These are phyloP conservation scores for Blepharisma stoltei DNA, from an alignment of 73 alveolate genomes.

Conservation along the genomic window DNA sequence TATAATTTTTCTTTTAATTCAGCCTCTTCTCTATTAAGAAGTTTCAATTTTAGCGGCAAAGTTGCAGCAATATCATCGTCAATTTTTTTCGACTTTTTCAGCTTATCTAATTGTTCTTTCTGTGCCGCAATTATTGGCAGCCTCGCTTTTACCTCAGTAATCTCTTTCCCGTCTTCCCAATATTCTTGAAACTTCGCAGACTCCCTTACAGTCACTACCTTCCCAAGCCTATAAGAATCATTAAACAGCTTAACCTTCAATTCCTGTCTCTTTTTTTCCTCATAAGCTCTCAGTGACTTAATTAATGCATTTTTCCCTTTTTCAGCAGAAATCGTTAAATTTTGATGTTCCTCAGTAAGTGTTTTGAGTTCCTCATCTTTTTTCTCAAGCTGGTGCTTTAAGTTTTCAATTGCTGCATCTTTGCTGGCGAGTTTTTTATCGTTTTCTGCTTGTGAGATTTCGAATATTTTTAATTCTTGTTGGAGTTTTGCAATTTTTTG, in stretches of 20 bases:
- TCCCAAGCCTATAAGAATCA: constrained; percentile 19
- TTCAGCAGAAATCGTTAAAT: not conserved
- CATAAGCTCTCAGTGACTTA: not conserved
- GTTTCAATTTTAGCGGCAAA: not conserved
- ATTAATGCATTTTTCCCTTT: constrained; percentile 23
- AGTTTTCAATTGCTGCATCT: no score
- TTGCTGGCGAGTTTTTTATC: no score
- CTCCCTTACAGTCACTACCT: not conserved
- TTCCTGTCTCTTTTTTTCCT: constrained; percentile 28
- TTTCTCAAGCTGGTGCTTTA: no score
- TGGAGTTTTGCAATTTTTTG: no score
- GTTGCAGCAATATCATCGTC: constrained; percentile 19
- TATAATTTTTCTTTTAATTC: constrained; percentile 24
- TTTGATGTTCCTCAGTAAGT: not conserved
- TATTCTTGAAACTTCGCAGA: constrained; percentile 24
- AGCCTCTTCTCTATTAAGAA: constrained; percentile 12
- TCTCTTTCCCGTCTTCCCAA: constrained; percentile 29
- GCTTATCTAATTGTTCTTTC: constrained; percentile 3
- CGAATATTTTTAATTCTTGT: no score
- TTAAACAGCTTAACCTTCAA: constrained; percentile 7
- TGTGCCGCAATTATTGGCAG: not conserved
- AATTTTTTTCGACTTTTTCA: not conserved
- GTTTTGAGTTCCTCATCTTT: not conserved
- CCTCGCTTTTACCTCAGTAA: constrained; percentile 4
- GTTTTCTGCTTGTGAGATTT: no score